These are phyloP conservation scores for Punctularia strigosozonata DNA, from an alignment of 768 basidiomycete species.

Conservation along the genomic window DNA sequence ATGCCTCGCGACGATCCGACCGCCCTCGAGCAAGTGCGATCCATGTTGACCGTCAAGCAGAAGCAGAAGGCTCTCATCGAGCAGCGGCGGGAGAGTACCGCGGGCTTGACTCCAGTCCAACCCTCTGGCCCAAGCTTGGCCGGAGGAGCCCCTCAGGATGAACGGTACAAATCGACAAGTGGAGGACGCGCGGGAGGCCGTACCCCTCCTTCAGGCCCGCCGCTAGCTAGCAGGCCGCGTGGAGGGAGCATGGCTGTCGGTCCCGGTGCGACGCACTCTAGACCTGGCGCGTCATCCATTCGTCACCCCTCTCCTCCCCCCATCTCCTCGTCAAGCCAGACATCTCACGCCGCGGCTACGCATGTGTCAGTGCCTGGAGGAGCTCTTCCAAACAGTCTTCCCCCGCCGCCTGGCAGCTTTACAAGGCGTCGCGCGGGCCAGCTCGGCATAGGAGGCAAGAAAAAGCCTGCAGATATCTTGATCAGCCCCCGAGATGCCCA, in stretches of 20 bases:
- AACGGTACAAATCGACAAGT: too few relatives aligned
- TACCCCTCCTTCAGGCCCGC: too few relatives aligned
- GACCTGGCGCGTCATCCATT: too few relatives aligned
- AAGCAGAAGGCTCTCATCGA: conserved; percentile 63
- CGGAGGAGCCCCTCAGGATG: too few relatives aligned
- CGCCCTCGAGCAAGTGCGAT: conserved; percentile 50
- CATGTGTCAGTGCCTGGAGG: conserved; percentile 9
- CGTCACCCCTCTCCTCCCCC: too few relatives aligned
- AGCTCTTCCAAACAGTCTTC: conserved; percentile 31
- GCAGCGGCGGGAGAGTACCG: conserved; percentile 53
- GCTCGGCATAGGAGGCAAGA: conserved; percentile 40
- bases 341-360: too few relatives aligned
- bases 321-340: conserved; percentile 6
- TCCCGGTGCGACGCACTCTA: too few relatives aligned
- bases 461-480: conserved; percentile 69
- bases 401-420: conserved; percentile 68
- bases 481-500: conserved; percentile 59
- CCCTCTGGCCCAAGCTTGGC: too few relatives aligned
- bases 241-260: too few relatives aligned
- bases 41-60: conserved; percentile 52
- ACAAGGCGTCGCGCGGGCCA: conserved; percentile 62
- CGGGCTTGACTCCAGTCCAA: conserved; percentile 17
- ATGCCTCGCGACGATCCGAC: conserved; percentile 46
- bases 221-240: too few relatives aligned
- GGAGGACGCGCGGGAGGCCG: too few relatives aligned